A percentile compares a stretch with the other conserved stretches of the same genome.
Evolutionary conservation across 176 grass and related monocot genomes (phyloP).

Genomic region (Leersia perrieri): DNA sequence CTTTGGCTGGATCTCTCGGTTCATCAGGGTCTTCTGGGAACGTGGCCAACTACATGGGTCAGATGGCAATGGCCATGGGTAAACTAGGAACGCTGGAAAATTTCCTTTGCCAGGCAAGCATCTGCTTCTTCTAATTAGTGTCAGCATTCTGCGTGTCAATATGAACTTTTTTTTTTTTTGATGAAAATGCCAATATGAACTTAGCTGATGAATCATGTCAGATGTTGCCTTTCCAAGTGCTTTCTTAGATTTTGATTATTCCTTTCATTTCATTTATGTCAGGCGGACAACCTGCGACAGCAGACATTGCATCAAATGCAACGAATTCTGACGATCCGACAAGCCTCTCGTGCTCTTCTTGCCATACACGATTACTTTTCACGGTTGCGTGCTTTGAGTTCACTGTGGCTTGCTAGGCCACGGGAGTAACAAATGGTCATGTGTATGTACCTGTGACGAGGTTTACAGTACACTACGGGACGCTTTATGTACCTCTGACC

Average conservation of each 20-base stretch:
- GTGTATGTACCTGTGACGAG: background rate
- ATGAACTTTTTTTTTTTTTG: too few species aligned
- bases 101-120: constrained; percentile 65
- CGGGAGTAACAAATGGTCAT: constrained; percentile 32
- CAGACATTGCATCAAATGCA: constrained; percentile 72
- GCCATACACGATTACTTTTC: constrained; percentile 68
- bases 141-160: background rate
- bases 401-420: constrained; percentile 68
- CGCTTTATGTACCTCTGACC: too few species aligned
- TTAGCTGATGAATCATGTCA: background rate
- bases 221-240: background rate
- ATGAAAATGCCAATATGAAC: background rate
- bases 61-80: constrained; percentile 93
- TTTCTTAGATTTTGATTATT: background rate
- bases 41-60: constrained; percentile 87
- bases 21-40: constrained; percentile 66
- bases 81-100: constrained; percentile 72
- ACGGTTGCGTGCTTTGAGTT: constrained; percentile 61
- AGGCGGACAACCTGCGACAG: constrained; percentile 69
- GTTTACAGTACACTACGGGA: background rate
- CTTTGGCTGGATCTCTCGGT: constrained; percentile 66
- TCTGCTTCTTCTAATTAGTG: background rate
- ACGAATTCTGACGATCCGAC: constrained; percentile 53
- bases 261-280: background rate
- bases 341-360: constrained; percentile 52